Evolutionary conservation across 2,329 filamentous ascomycete genomes (phyloP), one percentile per base, ranked within the genome.

Genomic region (Epichloe uncinata): DNA sequence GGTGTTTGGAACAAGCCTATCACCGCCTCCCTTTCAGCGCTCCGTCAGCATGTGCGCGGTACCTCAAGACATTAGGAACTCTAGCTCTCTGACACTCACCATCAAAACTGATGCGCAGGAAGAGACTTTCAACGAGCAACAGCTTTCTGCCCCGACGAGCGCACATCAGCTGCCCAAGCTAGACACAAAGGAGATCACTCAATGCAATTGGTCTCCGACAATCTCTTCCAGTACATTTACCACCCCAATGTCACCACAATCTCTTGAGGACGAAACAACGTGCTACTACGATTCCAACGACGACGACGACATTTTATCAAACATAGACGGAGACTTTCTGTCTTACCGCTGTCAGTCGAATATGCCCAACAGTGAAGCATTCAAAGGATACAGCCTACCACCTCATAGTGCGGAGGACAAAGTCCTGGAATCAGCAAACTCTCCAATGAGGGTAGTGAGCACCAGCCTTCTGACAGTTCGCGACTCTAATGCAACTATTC

Each of bases 21-120:
- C 77, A 2, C 76, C 77, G 8, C 75, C 77, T 1, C 77, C 77
- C 0, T 67, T 69, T 42, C 69, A 69, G 53, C 69, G 72, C 20
- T 57, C 56, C 16, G 54, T 51, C 4, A 62, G 63, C 43, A 61
- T 61, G 15, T 53, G n/a, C 58, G 3, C 57, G 58, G 20, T 48
- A 54, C 9, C 55, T 56, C 6, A 48, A 53, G 12, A 34, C 11
- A 15, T 34, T 16, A 48, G 54, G 41, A 61, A 58, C 30, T 54
- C 57, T 5, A 63, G 54, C 44, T 58, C 57, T 11, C 50, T 59
- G 16, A 60, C 59, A 5, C 53, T 61, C 15, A 56, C 57, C 4
- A 57, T 60, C 30, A 45, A 53, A 11, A 52, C 55, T 34, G 47
- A 55, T 4, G 56, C 53, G 4, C 53, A 49, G 6, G 49, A 54